A percentile compares a stretch with the other conserved stretches of the same genome.
phyloP scores from a whole-genome alignment of 1,284 basidiomycete species.

The Leccinum fallax region DNA sequence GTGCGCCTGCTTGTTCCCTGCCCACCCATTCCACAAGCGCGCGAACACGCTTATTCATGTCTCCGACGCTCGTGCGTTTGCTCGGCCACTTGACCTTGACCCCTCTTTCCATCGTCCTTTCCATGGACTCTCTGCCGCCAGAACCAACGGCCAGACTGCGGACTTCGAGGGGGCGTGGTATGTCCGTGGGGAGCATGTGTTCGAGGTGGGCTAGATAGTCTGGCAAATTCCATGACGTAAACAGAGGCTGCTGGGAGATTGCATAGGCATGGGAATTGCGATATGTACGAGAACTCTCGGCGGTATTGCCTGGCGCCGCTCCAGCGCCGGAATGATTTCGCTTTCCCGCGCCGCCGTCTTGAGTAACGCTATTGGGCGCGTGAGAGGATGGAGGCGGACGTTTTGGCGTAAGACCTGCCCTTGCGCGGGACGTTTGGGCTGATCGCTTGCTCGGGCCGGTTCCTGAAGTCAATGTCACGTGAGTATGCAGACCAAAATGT shows the following conservation, averaged over 20 bases:
- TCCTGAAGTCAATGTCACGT: constrained; percentile 39
- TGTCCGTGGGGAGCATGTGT: constrained; percentile 77
- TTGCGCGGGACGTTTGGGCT: constrained; percentile 49
- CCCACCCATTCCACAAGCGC: constrained; percentile 92
- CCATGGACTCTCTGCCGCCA: constrained; percentile 43
- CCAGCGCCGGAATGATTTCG: constrained; percentile 45
- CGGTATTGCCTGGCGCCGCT: constrained; percentile 20
- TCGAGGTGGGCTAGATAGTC: constrained; percentile 92
- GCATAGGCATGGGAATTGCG: constrained; percentile 76
- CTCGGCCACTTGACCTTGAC: constrained; percentile 94
- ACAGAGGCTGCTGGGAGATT: constrained; percentile 73
- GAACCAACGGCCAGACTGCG: constrained; percentile 49
- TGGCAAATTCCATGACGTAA: constrained; percentile 87
- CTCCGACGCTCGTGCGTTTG: constrained; percentile 91
- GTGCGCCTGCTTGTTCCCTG: constrained; percentile 77
- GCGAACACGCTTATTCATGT: constrained; percentile 96
- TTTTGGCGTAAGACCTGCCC: constrained; percentile 46
- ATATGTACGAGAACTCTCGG: constrained; percentile 55
- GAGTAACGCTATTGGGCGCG: constrained; percentile 40
- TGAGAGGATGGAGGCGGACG: constrained; percentile 51
- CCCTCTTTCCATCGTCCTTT: constrained; percentile 77
- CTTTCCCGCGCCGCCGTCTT: constrained; percentile 46
- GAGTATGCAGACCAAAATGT: constrained; percentile 34
- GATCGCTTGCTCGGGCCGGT: constrained; percentile 42
- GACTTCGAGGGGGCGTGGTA: constrained; percentile 78